Base-by-base conservation (phyloP, 2,329 filamentous ascomycete genomes). In the Penicillium polonicum region DNA sequence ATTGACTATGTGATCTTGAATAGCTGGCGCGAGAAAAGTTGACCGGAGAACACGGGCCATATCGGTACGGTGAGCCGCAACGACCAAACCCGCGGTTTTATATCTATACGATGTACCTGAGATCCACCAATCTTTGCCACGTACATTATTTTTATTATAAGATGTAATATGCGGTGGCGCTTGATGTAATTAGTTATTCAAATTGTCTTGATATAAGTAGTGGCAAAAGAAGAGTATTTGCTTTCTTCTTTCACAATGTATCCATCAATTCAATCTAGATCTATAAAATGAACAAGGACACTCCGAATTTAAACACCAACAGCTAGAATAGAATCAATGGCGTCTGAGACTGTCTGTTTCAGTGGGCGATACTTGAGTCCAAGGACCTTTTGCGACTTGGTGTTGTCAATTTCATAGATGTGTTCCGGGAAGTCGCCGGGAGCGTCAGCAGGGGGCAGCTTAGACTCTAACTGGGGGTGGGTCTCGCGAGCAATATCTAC, bases 401-500 rank as follows among this genome's bases (percentile, higher is more conserved):
- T 71, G 65, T 77, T 79, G 63, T 79, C 70, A 57, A 70, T 70
- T 21, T 67, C 68, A 55, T 69, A 78, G 9, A 67, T 65, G 41
- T 68, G 59, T 4, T 64, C 50, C 0, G 71, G 67, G 9, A 69
- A 54, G 42, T 76, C 74, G 43, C 65, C 71, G 2, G 68, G 46
- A 1, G 66, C 61, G 38, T 75, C 69, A 27, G 70, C 69, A 13
- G 70, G 58, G 9, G 79, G 79, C 49, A 81, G 60, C 56, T 74
- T 76, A 8, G 73, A 68, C 31, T 71, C 72, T 27, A 78, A 61
- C 41, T 79, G 68, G 4, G 79, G 78, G 58, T 76, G 76, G 13
- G 72, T 69, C 49, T 80, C 72, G 9, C 74, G 70, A 48, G 79
- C 73, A 19, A 73, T 70, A 35, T 78, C 73, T 4, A 70, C 76